phyloP scores from a whole-genome alignment of 192 early-diverging fungal species.

The Mycoemilia scoparia region DNA sequence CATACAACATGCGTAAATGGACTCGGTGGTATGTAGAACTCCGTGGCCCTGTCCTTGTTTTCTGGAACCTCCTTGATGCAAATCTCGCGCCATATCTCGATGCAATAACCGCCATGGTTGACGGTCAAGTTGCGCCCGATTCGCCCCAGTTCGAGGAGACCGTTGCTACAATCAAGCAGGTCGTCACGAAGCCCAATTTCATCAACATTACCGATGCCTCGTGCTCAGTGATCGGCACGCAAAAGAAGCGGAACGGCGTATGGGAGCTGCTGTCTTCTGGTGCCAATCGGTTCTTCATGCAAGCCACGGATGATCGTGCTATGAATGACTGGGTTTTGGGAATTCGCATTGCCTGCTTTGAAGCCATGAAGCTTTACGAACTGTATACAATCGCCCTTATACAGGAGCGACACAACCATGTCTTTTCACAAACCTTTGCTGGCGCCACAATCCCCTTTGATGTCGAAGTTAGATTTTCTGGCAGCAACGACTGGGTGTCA shows the following conservation, averaged over 20 bases:
- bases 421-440: slow-evolving; percentile 5
- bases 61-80: slow-evolving; percentile 35
- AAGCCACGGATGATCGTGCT: slow-evolving; percentile 31
- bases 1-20: slow-evolving; percentile 43
- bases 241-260: slow-evolving; percentile 34
- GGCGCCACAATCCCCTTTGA: slow-evolving; percentile 12
- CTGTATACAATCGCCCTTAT: slow-evolving; percentile 40
- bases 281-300: slow-evolving; percentile 48
- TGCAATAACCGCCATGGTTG: slow-evolving; percentile 27
- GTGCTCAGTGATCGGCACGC: slow-evolving; percentile 36
- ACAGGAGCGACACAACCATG: slow-evolving; percentile 16
- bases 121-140: slow-evolving; percentile 15
- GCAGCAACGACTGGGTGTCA: slow-evolving; percentile 32
- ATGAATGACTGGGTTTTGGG: slow-evolving; percentile 53
- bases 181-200: slow-evolving; percentile 37
- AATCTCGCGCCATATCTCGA: slow-evolving; percentile 29
- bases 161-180: slow-evolving; percentile 26
- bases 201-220: slow-evolving; percentile 59
- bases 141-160: slow-evolving; percentile 28
- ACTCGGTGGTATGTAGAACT: slow-evolving; percentile 55
- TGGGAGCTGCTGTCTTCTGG: slow-evolving; percentile 51
- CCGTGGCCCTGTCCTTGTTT: slow-evolving; percentile 42
- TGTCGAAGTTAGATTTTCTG: slow-evolving; percentile 25
- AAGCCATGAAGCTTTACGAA: slow-evolving; percentile 55
- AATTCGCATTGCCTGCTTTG: slow-evolving; percentile 54